These are phyloP conservation scores for Chrysochromulina parva DNA, from an alignment of 78 protist species.

Conservation along the genomic window DNA sequence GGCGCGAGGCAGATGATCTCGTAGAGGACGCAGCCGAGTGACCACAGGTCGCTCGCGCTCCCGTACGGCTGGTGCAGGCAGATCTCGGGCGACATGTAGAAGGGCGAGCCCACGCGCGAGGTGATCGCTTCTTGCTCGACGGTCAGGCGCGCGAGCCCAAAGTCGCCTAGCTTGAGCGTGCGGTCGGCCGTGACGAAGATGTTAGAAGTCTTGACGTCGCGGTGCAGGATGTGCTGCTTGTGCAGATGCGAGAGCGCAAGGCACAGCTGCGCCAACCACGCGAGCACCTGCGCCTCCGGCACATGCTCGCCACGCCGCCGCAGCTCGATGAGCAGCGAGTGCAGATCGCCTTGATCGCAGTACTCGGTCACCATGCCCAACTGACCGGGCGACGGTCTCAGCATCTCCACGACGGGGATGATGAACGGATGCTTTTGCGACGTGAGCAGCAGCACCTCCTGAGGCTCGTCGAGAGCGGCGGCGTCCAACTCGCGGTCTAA, in stretches of 20 bases:
- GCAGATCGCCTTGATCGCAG: not conserved
- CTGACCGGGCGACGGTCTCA: no score
- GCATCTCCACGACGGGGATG: no score
- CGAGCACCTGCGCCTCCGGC: conserved; percentile 22
- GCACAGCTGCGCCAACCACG: conserved; percentile 16
- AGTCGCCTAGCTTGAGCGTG: not conserved
- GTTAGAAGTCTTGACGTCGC: conserved; percentile 56
- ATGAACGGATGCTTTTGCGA: no score
- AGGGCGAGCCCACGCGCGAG: conserved; percentile 64
- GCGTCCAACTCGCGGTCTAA: no score
- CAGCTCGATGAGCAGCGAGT: not conserved
- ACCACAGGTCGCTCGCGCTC: conserved; percentile 5
- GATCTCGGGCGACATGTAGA: conserved; percentile 70
- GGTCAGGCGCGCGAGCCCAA: conserved; percentile 26
- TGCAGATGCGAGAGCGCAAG: conserved; percentile 45
- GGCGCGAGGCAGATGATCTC: not conserved
- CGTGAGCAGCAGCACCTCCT: no score
- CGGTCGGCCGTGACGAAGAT: conserved; percentile 32
- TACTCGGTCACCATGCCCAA: not conserved
- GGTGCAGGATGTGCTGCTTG: conserved; percentile 17
- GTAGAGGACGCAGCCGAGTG: not conserved
- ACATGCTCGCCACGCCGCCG: not conserved
- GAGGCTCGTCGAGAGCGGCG: no score
- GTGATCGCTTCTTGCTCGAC: not conserved
- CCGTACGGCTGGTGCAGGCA: not conserved